Conservation (phyloP, 495 filamentous ascomycete species). For the Penicillium cinerascens region DNA sequence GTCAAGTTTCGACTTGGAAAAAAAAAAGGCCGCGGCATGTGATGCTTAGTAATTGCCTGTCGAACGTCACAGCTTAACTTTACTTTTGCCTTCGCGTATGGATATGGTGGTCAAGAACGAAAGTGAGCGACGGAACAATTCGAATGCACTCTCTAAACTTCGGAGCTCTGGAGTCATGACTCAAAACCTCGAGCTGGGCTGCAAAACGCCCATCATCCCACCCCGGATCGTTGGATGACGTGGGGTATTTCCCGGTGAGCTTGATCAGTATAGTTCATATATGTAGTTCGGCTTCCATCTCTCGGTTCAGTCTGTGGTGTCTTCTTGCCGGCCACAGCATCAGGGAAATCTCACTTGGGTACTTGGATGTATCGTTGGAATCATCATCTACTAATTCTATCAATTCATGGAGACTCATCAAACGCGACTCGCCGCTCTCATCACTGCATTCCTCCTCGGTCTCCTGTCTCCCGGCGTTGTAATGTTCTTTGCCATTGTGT, state of each 20-base stretch:
- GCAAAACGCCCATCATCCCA: no score
- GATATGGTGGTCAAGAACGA: no score
- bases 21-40: slow-evolving; percentile 5
- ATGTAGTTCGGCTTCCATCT: no score
- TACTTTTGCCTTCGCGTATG: no score
- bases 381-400: slow-evolving; percentile 56
- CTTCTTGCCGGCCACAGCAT: no score
- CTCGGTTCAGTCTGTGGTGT: no score
- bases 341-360: slow-evolving; percentile 52
- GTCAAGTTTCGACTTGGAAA: slow-evolving; percentile 1
- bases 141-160: no score
- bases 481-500: slow-evolving; percentile 48
- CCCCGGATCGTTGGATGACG: background rate
- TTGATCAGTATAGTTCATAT: slow-evolving; percentile 27
- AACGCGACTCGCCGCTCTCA: slow-evolving; percentile 45
- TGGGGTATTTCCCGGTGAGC: background rate
- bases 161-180: background rate
- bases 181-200: background rate
- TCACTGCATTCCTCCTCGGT: slow-evolving; percentile 45
- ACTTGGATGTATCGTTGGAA: slow-evolving; percentile 55
- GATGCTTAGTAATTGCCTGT: background rate
- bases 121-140: background rate
- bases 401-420: slow-evolving; percentile 51
- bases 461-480: slow-evolving; percentile 40
- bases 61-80: no score